Conservation (phyloP, 495 filamentous ascomycete genomes). For the Halenospora varia region DNA sequence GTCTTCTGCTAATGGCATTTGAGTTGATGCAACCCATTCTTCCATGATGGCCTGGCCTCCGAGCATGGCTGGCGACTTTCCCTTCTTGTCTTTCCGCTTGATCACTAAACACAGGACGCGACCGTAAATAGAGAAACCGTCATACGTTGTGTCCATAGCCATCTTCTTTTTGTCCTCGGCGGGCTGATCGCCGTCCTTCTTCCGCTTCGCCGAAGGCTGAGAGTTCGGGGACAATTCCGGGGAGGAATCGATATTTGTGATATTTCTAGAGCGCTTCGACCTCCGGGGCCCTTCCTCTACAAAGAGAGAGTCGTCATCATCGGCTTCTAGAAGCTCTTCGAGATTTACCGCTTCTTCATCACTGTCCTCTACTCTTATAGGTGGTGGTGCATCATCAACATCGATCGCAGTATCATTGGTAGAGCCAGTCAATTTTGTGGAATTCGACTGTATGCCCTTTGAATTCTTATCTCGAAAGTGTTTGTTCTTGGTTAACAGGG, state of each 20-base stretch:
- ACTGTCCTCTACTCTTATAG: constrained; percentile 32
- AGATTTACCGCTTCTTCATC: constrained; percentile 36
- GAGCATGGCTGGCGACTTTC: constrained; percentile 29
- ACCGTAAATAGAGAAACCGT: constrained; percentile 92
- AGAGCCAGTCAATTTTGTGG: constrained; percentile 51
- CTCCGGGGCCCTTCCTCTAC: constrained; percentile 20
- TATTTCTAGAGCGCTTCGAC: constrained; percentile 19
- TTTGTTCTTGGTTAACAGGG: constrained; percentile 81
- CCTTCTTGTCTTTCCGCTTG: constrained; percentile 56
- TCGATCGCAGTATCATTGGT: constrained; percentile 45
- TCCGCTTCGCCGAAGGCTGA: constrained; percentile 43
- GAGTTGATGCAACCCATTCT: constrained; percentile 81
- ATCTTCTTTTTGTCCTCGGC: constrained; percentile 87
- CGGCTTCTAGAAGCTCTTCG: constrained; percentile 38
- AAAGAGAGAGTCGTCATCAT: constrained; percentile 20
- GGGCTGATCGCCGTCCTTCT: constrained; percentile 33
- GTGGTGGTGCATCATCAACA: constrained; percentile 37
- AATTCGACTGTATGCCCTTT: constrained; percentile 53
- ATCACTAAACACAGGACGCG: constrained; percentile 88
- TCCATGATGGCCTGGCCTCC: constrained; percentile 80
- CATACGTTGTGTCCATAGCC: constrained; percentile 77
- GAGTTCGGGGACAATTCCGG: constrained; percentile 4
- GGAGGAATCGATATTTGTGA: constrained; percentile 4
- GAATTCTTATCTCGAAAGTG: constrained; percentile 49
- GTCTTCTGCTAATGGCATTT: constrained; percentile 40